phyloP scores from a whole-genome alignment of 2,329 filamentous ascomycete species.

The Aspergillus neotritici region DNA sequence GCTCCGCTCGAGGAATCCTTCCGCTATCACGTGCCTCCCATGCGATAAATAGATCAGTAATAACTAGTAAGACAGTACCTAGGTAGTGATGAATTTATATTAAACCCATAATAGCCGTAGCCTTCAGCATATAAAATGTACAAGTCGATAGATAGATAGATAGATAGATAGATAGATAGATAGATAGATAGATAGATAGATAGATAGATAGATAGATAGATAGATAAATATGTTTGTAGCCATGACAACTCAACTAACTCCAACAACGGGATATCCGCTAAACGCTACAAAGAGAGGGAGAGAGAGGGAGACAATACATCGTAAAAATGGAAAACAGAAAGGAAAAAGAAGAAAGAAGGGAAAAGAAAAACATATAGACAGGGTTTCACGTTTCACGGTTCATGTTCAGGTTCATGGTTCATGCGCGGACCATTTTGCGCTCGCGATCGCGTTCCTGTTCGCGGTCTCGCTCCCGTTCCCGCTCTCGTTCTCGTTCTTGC shows the following conservation, averaged over 20 bases:
- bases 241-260: constrained; percentile 2
- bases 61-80: no score
- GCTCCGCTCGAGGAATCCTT: no score
- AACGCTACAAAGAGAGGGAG: constrained; percentile 11
- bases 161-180: no score
- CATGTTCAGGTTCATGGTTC: constrained; percentile 16
- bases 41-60: no score
- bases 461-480: constrained; percentile 13
- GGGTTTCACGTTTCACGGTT: constrained; percentile 25
- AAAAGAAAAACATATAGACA: constrained; percentile 8
- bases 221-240: constrained; percentile 2
- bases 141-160: no score
- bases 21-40: no score
- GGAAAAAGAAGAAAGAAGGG: constrained; percentile 9
- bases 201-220: neutral
- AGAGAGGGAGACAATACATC: constrained; percentile 6
- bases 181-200: no score
- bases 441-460: constrained; percentile 17
- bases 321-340: constrained; percentile 10
- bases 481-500: constrained; percentile 13
- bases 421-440: constrained; percentile 6
- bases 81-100: no score
- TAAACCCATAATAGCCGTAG: no score
- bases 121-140: no score
- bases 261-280: constrained; percentile 20